Evolutionary conservation across 2,329 filamentous ascomycete genomes (phyloP), one percentile per base, ranked within the genome.

Genomic region (Diaporthe ilicicola): DNA sequence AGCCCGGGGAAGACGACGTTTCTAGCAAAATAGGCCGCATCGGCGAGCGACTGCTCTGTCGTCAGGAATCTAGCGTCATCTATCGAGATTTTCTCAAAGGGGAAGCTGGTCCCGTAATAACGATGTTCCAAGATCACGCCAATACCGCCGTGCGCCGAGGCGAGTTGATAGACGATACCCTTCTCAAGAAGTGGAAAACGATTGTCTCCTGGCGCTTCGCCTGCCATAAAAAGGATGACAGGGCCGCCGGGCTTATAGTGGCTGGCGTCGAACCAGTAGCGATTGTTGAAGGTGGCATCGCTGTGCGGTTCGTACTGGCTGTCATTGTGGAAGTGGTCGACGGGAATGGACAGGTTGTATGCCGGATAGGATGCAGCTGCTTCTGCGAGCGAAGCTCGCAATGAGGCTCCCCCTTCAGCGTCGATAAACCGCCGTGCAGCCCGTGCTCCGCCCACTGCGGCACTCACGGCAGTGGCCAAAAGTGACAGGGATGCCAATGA

Each of bases 291-390:
- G 2, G 82, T 87, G 29, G 80, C 91, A 74, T 92, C 83, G 12
- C 87, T 89, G 80, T 97, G 93, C 37, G 94, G 93, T 78, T 91
- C 92, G 78, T 97, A 97, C 61, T 85, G 83, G 2, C 90, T 88
- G 67, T 94, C 91, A 77, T 95, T 93, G 80, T 93, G 92, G 82
- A 96, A 97, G 78, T 96, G 93, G 80, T 97, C 94, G 39, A 97
- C 84, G 22, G 87, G 87, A 3, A 87, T 85, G n/a, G 78, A 76
- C 39, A 86, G 75, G 66, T 79, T 83, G 76, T 82, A 79, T 10
- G 78, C 80, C 9, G 80, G 80, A 73, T 84, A 85, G 7, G 74
- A 62, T 6, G 64, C 19, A 8, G 64, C 46, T 29, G 39, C 6
- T 22, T 44, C 48, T 22, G 48, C 51, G 17, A 19, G 13, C 4